These are phyloP conservation scores for Polyrhizophydium stewartii DNA, from an alignment of 371 early-diverging fungal genomes.

Conservation along the genomic window DNA sequence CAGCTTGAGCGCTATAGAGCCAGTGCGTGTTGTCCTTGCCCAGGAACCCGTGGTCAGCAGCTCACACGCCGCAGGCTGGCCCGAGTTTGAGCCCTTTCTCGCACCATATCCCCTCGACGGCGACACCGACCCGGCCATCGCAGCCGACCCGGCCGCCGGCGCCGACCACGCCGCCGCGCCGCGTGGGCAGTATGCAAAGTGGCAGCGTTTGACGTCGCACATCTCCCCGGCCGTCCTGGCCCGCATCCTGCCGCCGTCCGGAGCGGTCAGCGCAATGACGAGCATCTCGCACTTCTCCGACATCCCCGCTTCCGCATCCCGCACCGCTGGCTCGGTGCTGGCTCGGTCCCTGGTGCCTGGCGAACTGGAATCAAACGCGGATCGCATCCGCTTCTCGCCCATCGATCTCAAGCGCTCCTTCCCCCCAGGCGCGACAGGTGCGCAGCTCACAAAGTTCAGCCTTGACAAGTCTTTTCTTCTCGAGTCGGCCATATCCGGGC, in stretches of 20 bases:
- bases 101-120: constrained; percentile 80
- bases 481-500: background rate
- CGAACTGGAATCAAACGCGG: constrained; percentile 28
- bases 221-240: constrained; percentile 54
- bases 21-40: constrained; percentile 14
- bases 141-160: constrained; percentile 11
- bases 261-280: constrained; percentile 30
- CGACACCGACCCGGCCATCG: constrained; percentile 29
- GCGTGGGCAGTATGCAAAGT: constrained; percentile 43
- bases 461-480: constrained; percentile 88
- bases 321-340: too few species aligned
- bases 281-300: constrained; percentile 38
- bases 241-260: constrained; percentile 52
- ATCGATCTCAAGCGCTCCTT: constrained; percentile 82
- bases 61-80: constrained; percentile 48
- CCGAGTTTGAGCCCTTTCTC: constrained; percentile 74
- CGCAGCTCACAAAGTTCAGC: constrained; percentile 74
- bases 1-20: constrained; percentile 38
- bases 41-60: background rate
- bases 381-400: constrained; percentile 34
- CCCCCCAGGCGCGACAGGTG: constrained; percentile 65
- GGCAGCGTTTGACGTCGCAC: constrained; percentile 65
- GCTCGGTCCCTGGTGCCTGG: too few species aligned
- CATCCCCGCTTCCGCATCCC: constrained; percentile 4
- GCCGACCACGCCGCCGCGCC: background rate